Conservation (phyloP, 1,139 yeast species). For the Hanseniaspora uvarum region DNA sequence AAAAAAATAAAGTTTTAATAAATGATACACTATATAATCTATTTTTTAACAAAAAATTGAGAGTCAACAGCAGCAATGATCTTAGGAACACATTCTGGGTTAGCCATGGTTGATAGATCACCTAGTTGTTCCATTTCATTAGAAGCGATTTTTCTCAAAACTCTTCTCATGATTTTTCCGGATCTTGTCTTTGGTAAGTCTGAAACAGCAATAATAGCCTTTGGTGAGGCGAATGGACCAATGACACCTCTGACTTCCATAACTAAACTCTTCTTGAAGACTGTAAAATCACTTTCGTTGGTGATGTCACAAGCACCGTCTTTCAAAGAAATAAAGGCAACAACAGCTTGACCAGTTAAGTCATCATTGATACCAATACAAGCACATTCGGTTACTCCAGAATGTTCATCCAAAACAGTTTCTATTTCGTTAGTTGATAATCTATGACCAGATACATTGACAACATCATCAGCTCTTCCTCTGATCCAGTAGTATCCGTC, state of each 20-base stretch:
- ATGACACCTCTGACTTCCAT: conserved; percentile 85
- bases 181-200: conserved; percentile 97
- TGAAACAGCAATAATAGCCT: conserved; percentile 70
- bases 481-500: conserved; percentile 98
- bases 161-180: conserved; percentile 98
- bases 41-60: conserved; percentile 29
- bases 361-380: conserved; percentile 93
- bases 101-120: conserved; percentile 80
- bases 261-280: conserved; percentile 67
- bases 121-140: conserved; percentile 90
- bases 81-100: conserved; percentile 74
- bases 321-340: conserved; percentile 85
- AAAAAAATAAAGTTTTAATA: neutral
- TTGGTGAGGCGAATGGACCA: conserved; percentile 98
- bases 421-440: conserved; percentile 95
- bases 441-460: conserved; percentile 95
- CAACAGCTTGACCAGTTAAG: conserved; percentile 93
- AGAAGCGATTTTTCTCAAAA: conserved; percentile 80
- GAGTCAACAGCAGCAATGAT: conserved; percentile 43
- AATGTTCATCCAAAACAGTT: conserved; percentile 75
- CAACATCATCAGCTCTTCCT: conserved; percentile 98
- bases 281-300: conserved; percentile 35
- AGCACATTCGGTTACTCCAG: conserved; percentile 80
- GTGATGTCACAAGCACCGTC: conserved; percentile 42
- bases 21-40: neutral